phyloP scores from a whole-genome alignment of 352 stramenopile species.

The Blastocystis sp. region DNA sequence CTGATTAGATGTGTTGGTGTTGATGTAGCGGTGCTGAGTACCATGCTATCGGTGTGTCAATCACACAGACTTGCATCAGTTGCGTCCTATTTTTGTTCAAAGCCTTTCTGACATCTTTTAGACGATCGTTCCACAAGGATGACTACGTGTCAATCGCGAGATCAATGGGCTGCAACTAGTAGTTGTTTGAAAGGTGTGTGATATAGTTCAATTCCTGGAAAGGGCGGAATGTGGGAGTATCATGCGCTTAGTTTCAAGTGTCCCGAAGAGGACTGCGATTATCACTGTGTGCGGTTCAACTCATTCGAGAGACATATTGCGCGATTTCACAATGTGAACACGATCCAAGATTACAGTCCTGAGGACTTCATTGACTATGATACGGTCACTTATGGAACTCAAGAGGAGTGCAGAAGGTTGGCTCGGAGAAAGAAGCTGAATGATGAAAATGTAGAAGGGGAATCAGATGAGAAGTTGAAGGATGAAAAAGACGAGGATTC shows the following conservation, averaged over 20 bases:
- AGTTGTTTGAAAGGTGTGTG: not conserved
- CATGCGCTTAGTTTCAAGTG: not conserved
- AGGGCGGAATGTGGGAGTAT: not conserved
- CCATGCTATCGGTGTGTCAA: too few relatives aligned
- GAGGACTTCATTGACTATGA: not conserved
- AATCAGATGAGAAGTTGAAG: not conserved
- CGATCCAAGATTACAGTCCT: not conserved
- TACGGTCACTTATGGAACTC: not conserved
- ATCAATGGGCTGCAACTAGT: not conserved
- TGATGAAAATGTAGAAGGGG: not conserved
- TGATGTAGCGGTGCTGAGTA: too few relatives aligned
- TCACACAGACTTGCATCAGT: too few relatives aligned
- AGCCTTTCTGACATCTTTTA: not conserved
- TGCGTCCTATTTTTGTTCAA: too few relatives aligned
- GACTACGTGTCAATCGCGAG: not conserved
- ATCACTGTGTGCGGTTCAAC: not conserved
- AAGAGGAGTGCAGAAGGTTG: not conserved
- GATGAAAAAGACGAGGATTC: not conserved
- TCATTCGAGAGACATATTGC: not conserved
- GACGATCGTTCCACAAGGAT: not conserved
- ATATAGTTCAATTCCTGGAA: not conserved
- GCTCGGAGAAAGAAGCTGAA: not conserved
- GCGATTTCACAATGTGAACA: not conserved
- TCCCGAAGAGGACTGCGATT: not conserved
- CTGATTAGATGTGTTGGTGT: not conserved